Percentiles rank a stretch among this genome's conserved stretches.
These are phyloP conservation scores for Termitomyces sp. DNA, from an alignment of 768 basidiomycete species.

Conservation along the genomic window DNA sequence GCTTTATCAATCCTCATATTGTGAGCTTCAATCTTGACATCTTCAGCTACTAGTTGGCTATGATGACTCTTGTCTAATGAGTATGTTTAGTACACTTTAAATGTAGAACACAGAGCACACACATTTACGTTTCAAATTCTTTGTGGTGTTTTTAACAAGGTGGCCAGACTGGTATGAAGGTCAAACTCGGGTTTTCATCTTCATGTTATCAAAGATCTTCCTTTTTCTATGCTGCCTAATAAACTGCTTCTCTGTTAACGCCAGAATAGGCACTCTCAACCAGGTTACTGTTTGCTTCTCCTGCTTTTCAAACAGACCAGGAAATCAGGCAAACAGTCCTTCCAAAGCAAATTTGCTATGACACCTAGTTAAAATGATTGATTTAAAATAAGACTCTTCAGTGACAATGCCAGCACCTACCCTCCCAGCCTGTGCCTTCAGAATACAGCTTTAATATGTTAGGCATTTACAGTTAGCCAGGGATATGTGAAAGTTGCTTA, in stretches of 20 bases:
- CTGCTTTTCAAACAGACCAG: no score
- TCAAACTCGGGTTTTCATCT: not conserved
- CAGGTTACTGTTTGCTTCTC: conserved; percentile 22
- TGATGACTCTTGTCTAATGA: not conserved
- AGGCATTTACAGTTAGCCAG: conserved; percentile 19
- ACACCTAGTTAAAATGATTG: no score
- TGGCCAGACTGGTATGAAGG: no score
- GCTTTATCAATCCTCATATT: not conserved
- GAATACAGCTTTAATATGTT: conserved; percentile 12
- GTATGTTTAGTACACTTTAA: no score
- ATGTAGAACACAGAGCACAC: not conserved
- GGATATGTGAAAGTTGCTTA: conserved; percentile 21
- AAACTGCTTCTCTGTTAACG: conserved; percentile 19
- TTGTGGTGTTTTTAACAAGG: not conserved
- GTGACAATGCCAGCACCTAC: not conserved
- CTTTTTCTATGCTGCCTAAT: not conserved
- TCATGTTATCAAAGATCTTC: not conserved
- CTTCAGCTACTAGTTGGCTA: not conserved
- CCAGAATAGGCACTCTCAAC: conserved; percentile 20
- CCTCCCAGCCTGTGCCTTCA: conserved; percentile 13
- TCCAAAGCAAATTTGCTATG: no score
- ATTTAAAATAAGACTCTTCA: no score
- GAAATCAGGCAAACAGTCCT: no score
- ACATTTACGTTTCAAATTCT: conserved; percentile 2
- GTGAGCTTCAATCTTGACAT: conserved; percentile 2